Conservation (phyloP, 345 rosid species). For the Mallotus nudiflorus region DNA sequence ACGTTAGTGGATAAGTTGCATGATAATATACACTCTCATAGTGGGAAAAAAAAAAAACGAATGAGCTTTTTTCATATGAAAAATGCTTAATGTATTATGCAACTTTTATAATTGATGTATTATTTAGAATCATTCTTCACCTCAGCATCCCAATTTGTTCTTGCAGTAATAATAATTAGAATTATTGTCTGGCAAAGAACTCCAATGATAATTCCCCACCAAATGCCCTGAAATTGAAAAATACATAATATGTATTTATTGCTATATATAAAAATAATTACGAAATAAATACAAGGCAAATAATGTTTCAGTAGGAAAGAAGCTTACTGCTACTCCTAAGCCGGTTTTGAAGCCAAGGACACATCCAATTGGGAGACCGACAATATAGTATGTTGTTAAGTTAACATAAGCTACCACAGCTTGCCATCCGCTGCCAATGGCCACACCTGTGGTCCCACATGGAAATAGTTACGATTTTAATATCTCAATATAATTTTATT, state of each 20-base stretch:
- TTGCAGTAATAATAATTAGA: slow-evolving; percentile 60
- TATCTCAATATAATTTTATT: too few species aligned
- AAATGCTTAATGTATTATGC: too few species aligned
- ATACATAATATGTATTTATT: neutral
- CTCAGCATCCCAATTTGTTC: slow-evolving; percentile 78
- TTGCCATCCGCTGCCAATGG: slow-evolving; percentile 99
- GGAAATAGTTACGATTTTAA: too few species aligned
- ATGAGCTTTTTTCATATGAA: too few species aligned
- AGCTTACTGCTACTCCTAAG: slow-evolving; percentile 74
- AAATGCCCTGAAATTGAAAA: slow-evolving; percentile 58
- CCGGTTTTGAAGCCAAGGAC: slow-evolving; percentile 82
- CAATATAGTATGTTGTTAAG: slow-evolving; percentile 66
- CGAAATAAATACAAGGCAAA: too few species aligned
- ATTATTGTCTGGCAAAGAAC: slow-evolving; percentile 64
- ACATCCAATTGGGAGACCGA: slow-evolving; percentile 94
- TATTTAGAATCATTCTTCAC: slow-evolving; percentile 28
- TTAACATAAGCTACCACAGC: slow-evolving; percentile 88
- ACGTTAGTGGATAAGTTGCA: too few species aligned
- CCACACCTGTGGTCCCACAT: slow-evolving; percentile 59
- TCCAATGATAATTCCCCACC: slow-evolving; percentile 96
- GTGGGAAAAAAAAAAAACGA: too few species aligned
- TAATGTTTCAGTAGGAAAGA: neutral
- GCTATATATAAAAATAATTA: neutral
- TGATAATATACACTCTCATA: too few species aligned
- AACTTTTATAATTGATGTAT: neutral